Percentiles rank a stretch among this genome's conserved stretches.
phyloP scores from a whole-genome alignment of 2,329 filamentous ascomycete species.

The Helminthosporium solani region DNA sequence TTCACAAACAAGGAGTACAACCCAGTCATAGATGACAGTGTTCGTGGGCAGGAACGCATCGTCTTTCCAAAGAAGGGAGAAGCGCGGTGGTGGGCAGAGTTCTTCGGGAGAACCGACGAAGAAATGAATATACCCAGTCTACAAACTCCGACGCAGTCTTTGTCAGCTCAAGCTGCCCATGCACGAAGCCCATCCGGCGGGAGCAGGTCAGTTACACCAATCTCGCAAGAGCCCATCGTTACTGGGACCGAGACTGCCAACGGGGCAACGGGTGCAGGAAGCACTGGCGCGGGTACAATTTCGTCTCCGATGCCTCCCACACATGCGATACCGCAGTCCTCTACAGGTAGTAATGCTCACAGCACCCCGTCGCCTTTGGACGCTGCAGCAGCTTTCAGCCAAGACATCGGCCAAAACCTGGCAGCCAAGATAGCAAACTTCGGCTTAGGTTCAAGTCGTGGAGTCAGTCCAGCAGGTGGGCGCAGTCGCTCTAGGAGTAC shows the following conservation, averaged over 20 bases:
- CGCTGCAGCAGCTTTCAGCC: slow-evolving; percentile 29
- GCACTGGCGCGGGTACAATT: slow-evolving; percentile 14
- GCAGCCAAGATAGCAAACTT: slow-evolving; percentile 34
- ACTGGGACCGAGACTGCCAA: slow-evolving; percentile 39
- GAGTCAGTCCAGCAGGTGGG: slow-evolving; percentile 19
- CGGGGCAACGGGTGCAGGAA: slow-evolving; percentile 32
- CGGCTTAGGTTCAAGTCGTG: slow-evolving; percentile 23
- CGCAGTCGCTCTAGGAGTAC: slow-evolving; percentile 19
- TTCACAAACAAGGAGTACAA: slow-evolving; percentile 85
- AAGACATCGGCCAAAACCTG: slow-evolving; percentile 33
- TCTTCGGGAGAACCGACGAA: slow-evolving; percentile 80
- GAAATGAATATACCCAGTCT: slow-evolving; percentile 77
- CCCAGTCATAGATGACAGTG: slow-evolving; percentile 70
- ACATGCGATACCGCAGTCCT: slow-evolving; percentile 19
- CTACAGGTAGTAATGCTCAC: slow-evolving; percentile 6
- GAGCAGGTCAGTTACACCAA: slow-evolving; percentile 25
- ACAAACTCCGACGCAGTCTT: slow-evolving; percentile 20
- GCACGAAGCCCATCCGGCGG: slow-evolving; percentile 19
- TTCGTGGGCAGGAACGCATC: slow-evolving; percentile 63
- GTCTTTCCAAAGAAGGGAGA: slow-evolving; percentile 76
- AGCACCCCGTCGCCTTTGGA: slow-evolving; percentile 20
- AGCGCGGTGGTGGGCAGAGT: slow-evolving; percentile 90
- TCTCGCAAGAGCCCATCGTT: slow-evolving; percentile 35
- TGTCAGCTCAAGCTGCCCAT: slow-evolving; percentile 33
- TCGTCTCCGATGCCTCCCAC: slow-evolving; percentile 18